Percentiles rank a stretch among this genome's conserved stretches.
Evolutionary conservation across 73 alveolate genomes (phyloP).

Genomic region (Diophrys appendiculata): DNA sequence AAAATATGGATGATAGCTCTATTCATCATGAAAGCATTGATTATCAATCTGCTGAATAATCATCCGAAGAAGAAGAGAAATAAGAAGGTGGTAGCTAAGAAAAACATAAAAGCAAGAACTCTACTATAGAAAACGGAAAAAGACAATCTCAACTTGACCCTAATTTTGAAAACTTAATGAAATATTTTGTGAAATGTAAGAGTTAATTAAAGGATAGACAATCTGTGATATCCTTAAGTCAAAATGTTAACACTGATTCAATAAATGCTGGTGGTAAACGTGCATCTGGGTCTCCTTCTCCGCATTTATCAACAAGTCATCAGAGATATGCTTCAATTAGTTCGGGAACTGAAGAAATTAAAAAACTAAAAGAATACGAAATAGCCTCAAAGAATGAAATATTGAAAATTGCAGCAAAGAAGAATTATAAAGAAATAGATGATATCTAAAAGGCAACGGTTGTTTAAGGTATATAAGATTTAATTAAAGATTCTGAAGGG

Average conservation of each 20-base stretch:
- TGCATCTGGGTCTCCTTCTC: not conserved
- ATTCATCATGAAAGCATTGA: no score
- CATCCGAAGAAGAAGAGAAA: no score
- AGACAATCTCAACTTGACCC: no score
- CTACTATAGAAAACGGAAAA: no score
- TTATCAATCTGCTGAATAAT: no score
- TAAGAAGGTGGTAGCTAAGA: no score
- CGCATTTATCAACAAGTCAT: not conserved
- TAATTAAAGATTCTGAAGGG: not conserved
- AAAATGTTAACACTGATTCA: no score
- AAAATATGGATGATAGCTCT: no score
- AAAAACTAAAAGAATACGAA: not conserved
- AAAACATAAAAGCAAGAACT: no score
- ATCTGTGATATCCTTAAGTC: no score
- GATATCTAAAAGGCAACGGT: not conserved
- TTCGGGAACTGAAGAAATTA: not conserved
- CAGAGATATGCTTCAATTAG: not conserved
- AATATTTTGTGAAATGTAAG: not conserved
- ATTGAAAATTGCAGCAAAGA: not conserved
- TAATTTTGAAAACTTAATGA: not conserved
- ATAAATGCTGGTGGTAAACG: no score
- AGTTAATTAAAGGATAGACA: not conserved
- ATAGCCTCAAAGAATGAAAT: not conserved
- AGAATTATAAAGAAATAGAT: no score
- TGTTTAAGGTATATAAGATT: not conserved